Evolutionary conservation across 1,284 basidiomycete genomes (phyloP).

Genomic region (Trichosporon sp.): DNA sequence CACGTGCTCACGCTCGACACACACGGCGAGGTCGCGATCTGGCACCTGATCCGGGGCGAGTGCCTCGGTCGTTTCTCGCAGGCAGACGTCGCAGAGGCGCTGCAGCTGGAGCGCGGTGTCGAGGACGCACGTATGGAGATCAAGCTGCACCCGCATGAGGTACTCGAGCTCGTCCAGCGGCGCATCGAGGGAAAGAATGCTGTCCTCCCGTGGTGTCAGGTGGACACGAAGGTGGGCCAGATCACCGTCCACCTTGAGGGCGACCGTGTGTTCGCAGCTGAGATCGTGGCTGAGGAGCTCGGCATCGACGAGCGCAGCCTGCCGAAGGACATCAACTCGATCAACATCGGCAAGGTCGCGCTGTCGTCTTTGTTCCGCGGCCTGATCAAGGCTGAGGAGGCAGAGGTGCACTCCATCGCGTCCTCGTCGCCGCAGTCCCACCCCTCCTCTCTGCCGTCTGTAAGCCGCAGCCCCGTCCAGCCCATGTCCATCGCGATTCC

Average conservation of each 20-base stretch:
- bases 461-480: conserved; percentile 39
- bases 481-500: conserved; percentile 51
- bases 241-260: conserved; percentile 87
- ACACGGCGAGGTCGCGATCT: conserved; percentile 77
- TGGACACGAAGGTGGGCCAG: conserved; percentile 87
- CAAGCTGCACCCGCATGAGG: conserved; percentile 61
- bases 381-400: conserved; percentile 55
- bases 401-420: conserved; percentile 36
- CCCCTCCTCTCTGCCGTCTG: conserved; percentile 37
- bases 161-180: conserved; percentile 81
- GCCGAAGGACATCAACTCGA: conserved; percentile 71
- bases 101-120: conserved; percentile 51
- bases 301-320: conserved; percentile 66
- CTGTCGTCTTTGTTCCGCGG: conserved; percentile 54
- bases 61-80: conserved; percentile 74
- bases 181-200: conserved; percentile 90
- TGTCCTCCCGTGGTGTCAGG: conserved; percentile 79
- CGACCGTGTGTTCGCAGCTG: conserved; percentile 81
- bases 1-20: conserved; percentile 92
- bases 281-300: conserved; percentile 90
- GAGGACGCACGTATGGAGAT: conserved; percentile 50
- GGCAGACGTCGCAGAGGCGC: conserved; percentile 67
- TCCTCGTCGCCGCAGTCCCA: conserved; percentile 31
- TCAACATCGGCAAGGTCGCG: conserved; percentile 57
- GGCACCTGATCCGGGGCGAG: conserved; percentile 81